These are phyloP conservation scores for Scheffersomyces titani DNA, from an alignment of 1,139 yeast species.

Conservation along the genomic window DNA sequence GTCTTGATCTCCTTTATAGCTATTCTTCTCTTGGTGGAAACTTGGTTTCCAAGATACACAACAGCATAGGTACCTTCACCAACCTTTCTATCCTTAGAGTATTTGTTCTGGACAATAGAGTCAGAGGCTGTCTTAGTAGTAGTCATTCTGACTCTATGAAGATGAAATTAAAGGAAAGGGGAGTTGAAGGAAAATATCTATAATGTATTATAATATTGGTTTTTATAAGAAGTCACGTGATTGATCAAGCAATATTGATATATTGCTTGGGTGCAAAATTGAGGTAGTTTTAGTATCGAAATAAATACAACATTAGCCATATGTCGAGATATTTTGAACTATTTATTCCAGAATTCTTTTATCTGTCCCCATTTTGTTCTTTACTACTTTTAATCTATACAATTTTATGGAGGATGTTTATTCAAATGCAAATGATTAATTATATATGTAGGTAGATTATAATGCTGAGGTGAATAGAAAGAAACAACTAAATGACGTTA, in stretches of 20 bases:
- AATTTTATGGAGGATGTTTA: neutral
- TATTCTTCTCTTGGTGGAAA: constrained; percentile 58
- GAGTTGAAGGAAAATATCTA: neutral
- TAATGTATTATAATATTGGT: neutral
- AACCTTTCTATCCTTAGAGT: constrained; percentile 72
- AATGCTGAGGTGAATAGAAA: neutral
- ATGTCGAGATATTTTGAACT: no score
- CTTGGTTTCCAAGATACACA: constrained; percentile 79
- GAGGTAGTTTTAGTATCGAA: no score
- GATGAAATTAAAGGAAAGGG: neutral
- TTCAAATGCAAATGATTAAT: neutral
- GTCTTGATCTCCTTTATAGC: constrained; percentile 97
- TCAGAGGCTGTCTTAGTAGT: neutral
- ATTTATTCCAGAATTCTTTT: no score
- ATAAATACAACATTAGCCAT: no score
- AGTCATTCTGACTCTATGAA: neutral
- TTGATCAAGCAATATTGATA: no score
- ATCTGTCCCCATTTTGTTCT: no score
- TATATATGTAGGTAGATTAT: neutral
- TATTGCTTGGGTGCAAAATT: neutral
- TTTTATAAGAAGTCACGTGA: neutral
- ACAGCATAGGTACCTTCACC: constrained; percentile 99
- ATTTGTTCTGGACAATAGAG: constrained; percentile 14
- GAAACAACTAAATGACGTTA: neutral
- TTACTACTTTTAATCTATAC: neutral